Percentiles rank a stretch among this genome's conserved stretches.
Conservation (phyloP, 129 eudicot species). For the Pittosporum tobira region DNA sequence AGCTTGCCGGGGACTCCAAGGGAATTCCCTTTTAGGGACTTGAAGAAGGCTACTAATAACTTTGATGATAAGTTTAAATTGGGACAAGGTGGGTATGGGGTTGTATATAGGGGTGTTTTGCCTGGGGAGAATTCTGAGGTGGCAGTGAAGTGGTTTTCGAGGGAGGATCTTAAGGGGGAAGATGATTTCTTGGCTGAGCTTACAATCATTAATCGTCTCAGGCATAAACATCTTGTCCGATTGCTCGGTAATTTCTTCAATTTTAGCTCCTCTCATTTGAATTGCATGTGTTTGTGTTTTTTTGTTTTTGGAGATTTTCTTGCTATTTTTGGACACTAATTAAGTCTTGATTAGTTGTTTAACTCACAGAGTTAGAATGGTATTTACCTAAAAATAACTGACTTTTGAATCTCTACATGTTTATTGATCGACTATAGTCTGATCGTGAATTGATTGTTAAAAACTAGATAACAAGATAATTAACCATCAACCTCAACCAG, state of each 20-base stretch:
- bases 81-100: slow-evolving; percentile 90
- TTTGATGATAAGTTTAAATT: slow-evolving; percentile 70
- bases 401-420: too few relatives aligned
- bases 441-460: too few relatives aligned
- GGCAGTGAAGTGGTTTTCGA: slow-evolving; percentile 73
- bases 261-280: not conserved
- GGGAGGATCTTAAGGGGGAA: slow-evolving; percentile 69
- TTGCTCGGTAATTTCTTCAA: slow-evolving; percentile 47
- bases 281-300: not conserved
- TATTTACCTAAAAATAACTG: too few relatives aligned
- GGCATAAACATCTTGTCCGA: slow-evolving; percentile 81
- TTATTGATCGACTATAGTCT: too few relatives aligned
- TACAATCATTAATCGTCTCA: slow-evolving; percentile 78
- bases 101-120: slow-evolving; percentile 57
- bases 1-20: slow-evolving; percentile 75
- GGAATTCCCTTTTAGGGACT: slow-evolving; percentile 56
- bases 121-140: slow-evolving; percentile 51
- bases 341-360: too few relatives aligned
- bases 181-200: slow-evolving; percentile 93
- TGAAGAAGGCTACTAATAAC: slow-evolving; percentile 75
- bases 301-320: not conserved
- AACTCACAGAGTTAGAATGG: not conserved
- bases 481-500: too few relatives aligned
- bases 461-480: too few relatives aligned
- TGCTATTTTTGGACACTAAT: not conserved